These are phyloP conservation scores for Phaeotremella fagi DNA, from an alignment of 768 basidiomycete species.

Conservation along the genomic window DNA sequence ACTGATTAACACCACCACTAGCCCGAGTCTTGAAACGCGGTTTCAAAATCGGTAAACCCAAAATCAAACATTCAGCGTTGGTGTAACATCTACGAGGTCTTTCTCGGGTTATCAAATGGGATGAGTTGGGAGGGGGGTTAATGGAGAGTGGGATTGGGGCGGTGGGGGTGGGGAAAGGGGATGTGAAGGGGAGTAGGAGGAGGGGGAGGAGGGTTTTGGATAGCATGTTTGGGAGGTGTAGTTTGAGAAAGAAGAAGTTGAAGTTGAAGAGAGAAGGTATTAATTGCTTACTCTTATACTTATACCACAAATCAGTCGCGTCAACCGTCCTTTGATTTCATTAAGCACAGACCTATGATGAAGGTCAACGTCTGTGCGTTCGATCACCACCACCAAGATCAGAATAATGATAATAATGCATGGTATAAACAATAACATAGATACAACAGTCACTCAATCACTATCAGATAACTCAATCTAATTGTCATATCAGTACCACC, in stretches of 20 bases:
- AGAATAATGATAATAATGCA: neutral
- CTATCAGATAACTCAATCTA: conserved; percentile 11
- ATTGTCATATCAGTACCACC: neutral
- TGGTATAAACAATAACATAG: neutral
- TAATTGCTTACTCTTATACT: too few species aligned
- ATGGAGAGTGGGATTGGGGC: neutral
- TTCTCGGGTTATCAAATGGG: too few species aligned
- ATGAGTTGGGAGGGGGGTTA: neutral
- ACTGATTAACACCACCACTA: neutral
- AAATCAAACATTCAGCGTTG: neutral
- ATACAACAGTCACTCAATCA: neutral
- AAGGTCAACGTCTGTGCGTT: too few species aligned
- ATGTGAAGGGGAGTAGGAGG: neutral
- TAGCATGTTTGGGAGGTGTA: neutral
- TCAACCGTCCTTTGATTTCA: too few species aligned
- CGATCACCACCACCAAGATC: too few species aligned
- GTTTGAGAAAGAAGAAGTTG: neutral
- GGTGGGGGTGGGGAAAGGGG: neutral
- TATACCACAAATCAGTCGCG: too few species aligned
- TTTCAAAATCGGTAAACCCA: neutral
- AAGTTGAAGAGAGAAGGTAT: neutral
- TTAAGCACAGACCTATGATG: too few species aligned
- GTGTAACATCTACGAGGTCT: neutral
- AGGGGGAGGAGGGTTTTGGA: neutral
- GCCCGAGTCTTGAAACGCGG: neutral